phyloP scores from a whole-genome alignment of 768 basidiomycete species.

The Boletus rubescentipes region DNA sequence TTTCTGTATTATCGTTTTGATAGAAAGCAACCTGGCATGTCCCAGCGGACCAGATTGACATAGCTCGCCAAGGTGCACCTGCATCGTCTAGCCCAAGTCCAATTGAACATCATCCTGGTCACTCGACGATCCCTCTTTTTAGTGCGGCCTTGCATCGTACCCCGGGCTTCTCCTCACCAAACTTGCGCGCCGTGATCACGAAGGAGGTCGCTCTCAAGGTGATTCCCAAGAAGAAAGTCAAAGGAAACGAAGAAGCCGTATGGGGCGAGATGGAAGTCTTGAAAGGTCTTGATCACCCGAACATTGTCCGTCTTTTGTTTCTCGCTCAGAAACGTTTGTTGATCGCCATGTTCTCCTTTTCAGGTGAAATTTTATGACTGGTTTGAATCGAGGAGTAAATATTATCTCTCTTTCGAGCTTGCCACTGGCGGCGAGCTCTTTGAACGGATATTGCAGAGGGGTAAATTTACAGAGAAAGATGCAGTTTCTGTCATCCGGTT shows the following conservation, averaged over 20 bases:
- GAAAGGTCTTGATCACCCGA: constrained; percentile 85
- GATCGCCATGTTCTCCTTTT: background rate
- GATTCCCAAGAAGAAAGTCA: constrained; percentile 94
- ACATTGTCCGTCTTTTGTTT: constrained; percentile 63
- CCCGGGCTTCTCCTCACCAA: constrained; percentile 25
- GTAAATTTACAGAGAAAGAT: constrained; percentile 93
- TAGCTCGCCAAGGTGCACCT: constrained; percentile 60
- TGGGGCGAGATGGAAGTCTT: constrained; percentile 95
- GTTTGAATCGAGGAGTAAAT: constrained; percentile 93
- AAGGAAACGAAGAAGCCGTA: constrained; percentile 84
- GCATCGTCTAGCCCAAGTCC: constrained; percentile 33
- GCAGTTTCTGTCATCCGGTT: constrained; percentile 76
- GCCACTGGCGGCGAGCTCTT: constrained; percentile 95
- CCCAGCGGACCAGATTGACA: constrained; percentile 53
- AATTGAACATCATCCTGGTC: constrained; percentile 15
- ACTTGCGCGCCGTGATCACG: constrained; percentile 35
- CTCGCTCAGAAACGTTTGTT: background rate
- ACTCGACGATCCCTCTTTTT: constrained; percentile 31
- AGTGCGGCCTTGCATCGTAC: constrained; percentile 25
- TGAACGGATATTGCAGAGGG: constrained; percentile 77
- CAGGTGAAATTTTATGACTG: constrained; percentile 96
- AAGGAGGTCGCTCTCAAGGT: constrained; percentile 87
- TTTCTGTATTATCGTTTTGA: background rate
- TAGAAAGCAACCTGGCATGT: constrained; percentile 80
- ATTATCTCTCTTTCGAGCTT: constrained; percentile 94